Evolutionary conservation across 108 stramenopile species (phyloP).

Genomic region (Pseudonitzschia pungens): DNA sequence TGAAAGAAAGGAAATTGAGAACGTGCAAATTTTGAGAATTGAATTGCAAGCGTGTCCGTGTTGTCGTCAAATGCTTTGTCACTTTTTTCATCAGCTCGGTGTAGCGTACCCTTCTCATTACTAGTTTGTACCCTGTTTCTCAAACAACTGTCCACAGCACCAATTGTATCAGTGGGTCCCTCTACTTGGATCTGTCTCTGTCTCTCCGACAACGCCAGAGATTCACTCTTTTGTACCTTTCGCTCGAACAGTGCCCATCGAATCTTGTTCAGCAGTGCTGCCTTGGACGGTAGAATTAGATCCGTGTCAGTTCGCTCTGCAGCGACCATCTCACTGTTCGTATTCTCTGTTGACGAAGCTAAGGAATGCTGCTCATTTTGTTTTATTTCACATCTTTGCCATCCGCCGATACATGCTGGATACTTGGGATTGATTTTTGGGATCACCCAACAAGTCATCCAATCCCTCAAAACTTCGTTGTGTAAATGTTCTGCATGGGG

Average conservation of each 20-base stretch:
- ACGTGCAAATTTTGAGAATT: constrained; percentile 49
- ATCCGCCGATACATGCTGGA: constrained; percentile 44
- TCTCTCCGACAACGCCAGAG: not conserved
- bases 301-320: no score
- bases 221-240: constrained; percentile 31
- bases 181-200: not conserved
- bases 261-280: constrained; percentile 72
- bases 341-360: not conserved
- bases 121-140: not conserved
- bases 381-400: constrained; percentile 41
- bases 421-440: constrained; percentile 39
- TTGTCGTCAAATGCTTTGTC: not conserved
- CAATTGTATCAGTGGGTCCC: not conserved
- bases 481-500: constrained; percentile 77
- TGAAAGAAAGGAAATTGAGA: constrained; percentile 71
- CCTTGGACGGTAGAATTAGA: constrained; percentile 72
- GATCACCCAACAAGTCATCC: constrained; percentile 71
- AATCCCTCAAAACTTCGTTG: constrained; percentile 74
- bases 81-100: constrained; percentile 1
- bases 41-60: not conserved
- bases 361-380: not conserved
- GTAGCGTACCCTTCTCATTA: constrained; percentile 33
- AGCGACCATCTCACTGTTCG: no score
- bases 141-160: not conserved
- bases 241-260: constrained; percentile 81